Percentiles rank a stretch among this genome's conserved stretches.
phyloP scores from a whole-genome alignment of 2,329 filamentous ascomycete genomes.

The Thelonectria rubi region DNA sequence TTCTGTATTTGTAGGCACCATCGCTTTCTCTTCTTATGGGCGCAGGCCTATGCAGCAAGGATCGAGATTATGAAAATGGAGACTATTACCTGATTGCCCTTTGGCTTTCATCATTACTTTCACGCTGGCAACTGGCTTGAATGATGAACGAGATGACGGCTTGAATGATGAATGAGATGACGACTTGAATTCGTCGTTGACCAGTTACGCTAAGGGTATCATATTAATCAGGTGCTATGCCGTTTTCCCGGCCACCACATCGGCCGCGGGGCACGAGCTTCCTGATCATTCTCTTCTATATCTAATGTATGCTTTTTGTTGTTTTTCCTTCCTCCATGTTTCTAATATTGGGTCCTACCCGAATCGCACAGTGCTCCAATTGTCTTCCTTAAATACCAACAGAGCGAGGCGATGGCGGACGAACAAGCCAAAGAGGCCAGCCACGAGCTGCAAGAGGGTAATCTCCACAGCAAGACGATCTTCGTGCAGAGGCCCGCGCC shows the following conservation, averaged over 20 bases:
- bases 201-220: conserved; percentile 21
- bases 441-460: conserved; percentile 76
- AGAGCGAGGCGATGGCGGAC: conserved; percentile 86
- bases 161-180: too few relatives aligned
- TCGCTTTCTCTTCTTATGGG: conserved; percentile 20
- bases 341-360: conserved; percentile 18
- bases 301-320: neutral
- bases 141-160: neutral
- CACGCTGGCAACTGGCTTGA: neutral
- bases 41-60: conserved; percentile 28
- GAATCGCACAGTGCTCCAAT: conserved; percentile 60
- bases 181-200: neutral
- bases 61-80: conserved; percentile 31
- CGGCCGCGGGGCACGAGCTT: neutral
- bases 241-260: neutral
- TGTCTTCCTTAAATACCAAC: conserved; percentile 90
- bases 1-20: conserved; percentile 41
- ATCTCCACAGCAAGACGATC: conserved; percentile 84
- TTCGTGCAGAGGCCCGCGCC: conserved; percentile 91
- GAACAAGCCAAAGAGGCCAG: conserved; percentile 85
- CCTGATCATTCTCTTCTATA: neutral
- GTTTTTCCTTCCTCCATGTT: neutral
- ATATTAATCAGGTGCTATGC: conserved; percentile 17
- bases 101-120: conserved; percentile 12
- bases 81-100: conserved; percentile 27